Conservation (phyloP, 2,329 filamentous ascomycete species). For the Ophiostoma perfectum region DNA sequence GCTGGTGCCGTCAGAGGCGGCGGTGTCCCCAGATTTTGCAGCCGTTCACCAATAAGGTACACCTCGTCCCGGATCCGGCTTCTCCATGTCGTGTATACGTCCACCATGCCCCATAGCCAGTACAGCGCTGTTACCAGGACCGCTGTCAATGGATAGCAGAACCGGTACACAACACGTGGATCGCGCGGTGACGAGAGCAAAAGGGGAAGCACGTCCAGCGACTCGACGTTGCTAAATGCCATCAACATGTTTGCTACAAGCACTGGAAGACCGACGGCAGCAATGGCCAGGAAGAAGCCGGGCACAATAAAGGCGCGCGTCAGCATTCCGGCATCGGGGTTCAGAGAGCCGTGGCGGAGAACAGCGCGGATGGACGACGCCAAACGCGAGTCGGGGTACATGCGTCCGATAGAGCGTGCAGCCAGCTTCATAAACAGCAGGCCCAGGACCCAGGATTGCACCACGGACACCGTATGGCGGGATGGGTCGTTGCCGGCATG, state of each 20-base stretch:
- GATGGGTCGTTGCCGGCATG: conserved; percentile 27
- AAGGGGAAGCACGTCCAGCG: background rate
- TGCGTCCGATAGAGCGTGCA: conserved; percentile 60
- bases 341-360: conserved; percentile 66
- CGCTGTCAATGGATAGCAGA: conserved; percentile 65
- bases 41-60: conserved; percentile 85
- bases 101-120: conserved; percentile 47
- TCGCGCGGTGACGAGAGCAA: conserved; percentile 19
- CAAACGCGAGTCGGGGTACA: conserved; percentile 63
- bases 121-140: conserved; percentile 44
- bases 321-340: conserved; percentile 71
- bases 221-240: background rate
- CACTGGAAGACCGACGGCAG: conserved; percentile 61
- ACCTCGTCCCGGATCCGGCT: conserved; percentile 85
- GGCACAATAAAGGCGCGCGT: conserved; percentile 86
- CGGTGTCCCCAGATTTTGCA: conserved; percentile 77
- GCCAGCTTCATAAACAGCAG: conserved; percentile 83
- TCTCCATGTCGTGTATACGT: conserved; percentile 69
- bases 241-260: background rate
- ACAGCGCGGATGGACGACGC: conserved; percentile 70
- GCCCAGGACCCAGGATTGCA: conserved; percentile 92
- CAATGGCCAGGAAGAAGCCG: conserved; percentile 52
- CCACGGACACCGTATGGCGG: conserved; percentile 71
- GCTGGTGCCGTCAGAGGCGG: too few species aligned
- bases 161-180: conserved; percentile 40